Evolutionary conservation across 331 rosid genomes (phyloP).

Genomic region (Telfairia occidentalis): DNA sequence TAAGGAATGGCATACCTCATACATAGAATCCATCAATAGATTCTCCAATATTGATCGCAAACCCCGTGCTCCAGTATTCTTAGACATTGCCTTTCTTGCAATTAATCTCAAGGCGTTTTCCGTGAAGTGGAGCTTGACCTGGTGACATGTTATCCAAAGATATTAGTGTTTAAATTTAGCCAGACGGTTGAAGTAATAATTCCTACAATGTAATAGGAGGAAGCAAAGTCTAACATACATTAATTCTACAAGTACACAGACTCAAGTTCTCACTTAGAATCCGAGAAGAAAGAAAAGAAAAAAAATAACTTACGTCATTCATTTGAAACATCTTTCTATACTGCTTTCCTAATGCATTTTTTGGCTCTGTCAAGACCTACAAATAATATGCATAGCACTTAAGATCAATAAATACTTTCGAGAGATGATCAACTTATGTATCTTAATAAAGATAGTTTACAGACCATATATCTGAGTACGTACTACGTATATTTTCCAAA

Average conservation of each 20-base stretch:
- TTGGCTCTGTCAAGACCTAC: slow-evolving; percentile 91
- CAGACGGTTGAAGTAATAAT: slow-evolving; percentile 10
- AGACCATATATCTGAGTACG: not conserved
- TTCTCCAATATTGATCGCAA: slow-evolving; percentile 65
- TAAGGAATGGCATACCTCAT: slow-evolving; percentile 48
- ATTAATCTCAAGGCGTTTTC: slow-evolving; percentile 55
- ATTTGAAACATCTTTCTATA: slow-evolving; percentile 82
- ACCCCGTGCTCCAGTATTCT: slow-evolving; percentile 88
- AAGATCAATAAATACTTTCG: not conserved
- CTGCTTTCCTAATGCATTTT: slow-evolving; percentile 94
- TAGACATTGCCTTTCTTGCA: slow-evolving; percentile 68
- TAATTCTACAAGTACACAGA: not conserved
- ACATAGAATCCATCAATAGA: slow-evolving; percentile 86
- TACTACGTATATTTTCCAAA: not conserved
- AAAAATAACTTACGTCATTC: slow-evolving; percentile 57
- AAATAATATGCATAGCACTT: slow-evolving; percentile 4
- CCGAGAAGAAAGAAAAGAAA: not conserved
- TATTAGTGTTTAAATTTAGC: not conserved
- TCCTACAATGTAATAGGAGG: slow-evolving; percentile 10
- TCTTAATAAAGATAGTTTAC: not conserved
- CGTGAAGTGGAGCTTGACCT: slow-evolving; percentile 74
- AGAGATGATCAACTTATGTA: not conserved
- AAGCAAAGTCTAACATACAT: not conserved
- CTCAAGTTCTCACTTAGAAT: not conserved
- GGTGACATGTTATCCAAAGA: slow-evolving; percentile 14